Conservation (phyloP, 805 yeast species). For the Candida yuanshanica region DNA sequence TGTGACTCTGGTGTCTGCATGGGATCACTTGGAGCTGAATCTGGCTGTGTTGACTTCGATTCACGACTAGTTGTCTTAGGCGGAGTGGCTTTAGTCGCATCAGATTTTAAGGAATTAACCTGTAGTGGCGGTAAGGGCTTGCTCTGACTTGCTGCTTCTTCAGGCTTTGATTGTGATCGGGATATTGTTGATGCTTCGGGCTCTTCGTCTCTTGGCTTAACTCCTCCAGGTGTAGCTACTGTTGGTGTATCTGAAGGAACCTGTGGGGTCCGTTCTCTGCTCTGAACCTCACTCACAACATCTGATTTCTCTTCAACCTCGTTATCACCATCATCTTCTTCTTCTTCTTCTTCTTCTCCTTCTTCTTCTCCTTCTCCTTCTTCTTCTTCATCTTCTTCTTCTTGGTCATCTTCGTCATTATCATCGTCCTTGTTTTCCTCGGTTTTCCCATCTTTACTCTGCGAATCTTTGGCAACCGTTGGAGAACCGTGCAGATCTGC, state of each 20-base stretch:
- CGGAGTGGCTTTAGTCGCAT: background rate
- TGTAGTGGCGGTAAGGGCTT: slow-evolving; percentile 15
- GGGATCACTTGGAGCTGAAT: slow-evolving; percentile 26
- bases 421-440: slow-evolving; percentile 5
- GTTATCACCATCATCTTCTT: slow-evolving; percentile 8
- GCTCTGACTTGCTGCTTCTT: background rate
- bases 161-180: background rate
- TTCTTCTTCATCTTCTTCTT: background rate
- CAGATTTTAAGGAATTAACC: slow-evolving; percentile 1
- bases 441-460: background rate
- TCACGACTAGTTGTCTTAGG: background rate
- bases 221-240: background rate
- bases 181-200: background rate
- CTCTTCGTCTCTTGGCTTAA: background rate
- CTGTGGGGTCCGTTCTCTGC: slow-evolving; percentile 1
- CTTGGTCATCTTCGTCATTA: background rate
- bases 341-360: background rate
- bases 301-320: slow-evolving; percentile 6
- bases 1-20: slow-evolving; percentile 61
- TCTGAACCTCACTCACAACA: slow-evolving; percentile 1
- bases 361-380: background rate
- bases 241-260: background rate
- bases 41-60: background rate
- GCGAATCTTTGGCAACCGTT: background rate
- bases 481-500: background rate